Base-by-base conservation (phyloP, 2,329 filamentous ascomycete species). In the Penicillium sp. region DNA sequence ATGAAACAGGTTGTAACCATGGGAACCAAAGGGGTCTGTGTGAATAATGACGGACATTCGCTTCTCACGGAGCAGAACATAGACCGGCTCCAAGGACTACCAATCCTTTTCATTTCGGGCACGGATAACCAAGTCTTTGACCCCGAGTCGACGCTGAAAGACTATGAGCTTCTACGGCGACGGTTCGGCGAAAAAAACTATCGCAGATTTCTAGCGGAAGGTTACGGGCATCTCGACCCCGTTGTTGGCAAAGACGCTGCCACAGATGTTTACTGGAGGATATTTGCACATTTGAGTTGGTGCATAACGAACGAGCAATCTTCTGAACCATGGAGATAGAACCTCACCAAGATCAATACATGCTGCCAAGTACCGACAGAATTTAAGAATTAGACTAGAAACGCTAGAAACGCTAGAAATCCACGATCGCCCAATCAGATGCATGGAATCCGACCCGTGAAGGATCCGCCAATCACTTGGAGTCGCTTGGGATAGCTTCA, bases 1-100 rank as follows among this genome's bases (percentile, higher is more conserved):
- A 57, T 73, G 29, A 50, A 60, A 16, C 70, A 73, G 48, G 50
- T 72, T 3, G 65, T 68, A 18, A 41, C 45, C 7, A 68, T 67
- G 59, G 60, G 50, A 29, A 47, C 50, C 5, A 31, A 11, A 9
- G 50, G 44, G 4, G 10, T 36, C 4, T 52, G 43, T 11, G 14
- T 36, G 38, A 27, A 36, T 13, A 48, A 47, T 34, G 36, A 34
- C 32, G 53, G 31, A 22, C 41, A 36, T 13, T 32, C 46, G 32
- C 55, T 57, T 48, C 16, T 58, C 7, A 60, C 53, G 4, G 38
- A 44, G 2, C 32, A 55, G 21, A 61, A 54, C 41, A 41, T 67
- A 2, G 29, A 56, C 18, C 48, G 52, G 13, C 22, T 57, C 13
- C 6, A 57, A 45, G 62, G 60, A 4, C 9, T 70, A 3, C 65